Percentiles rank a stretch among this genome's conserved stretches.
These are phyloP conservation scores for Asclepias syriaca DNA, from an alignment of 257 asterid genomes.

Conservation along the genomic window DNA sequence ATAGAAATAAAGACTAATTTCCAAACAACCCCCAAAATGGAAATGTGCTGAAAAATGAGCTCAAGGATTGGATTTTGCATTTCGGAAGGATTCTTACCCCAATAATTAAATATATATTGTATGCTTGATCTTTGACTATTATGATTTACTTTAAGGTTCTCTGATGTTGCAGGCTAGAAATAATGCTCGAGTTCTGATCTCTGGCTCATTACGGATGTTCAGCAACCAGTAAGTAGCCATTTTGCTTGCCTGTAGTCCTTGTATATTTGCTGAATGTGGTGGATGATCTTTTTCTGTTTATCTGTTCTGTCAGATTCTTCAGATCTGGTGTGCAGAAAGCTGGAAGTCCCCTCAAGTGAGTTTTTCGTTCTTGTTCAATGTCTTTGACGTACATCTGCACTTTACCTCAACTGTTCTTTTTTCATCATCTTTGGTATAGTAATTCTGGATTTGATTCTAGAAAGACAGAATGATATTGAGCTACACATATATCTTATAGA, in stretches of 20 bases:
- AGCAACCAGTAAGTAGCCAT: constrained; percentile 27
- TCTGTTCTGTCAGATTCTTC: constrained; percentile 25
- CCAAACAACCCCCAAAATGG: neutral
- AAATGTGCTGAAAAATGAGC: neutral
- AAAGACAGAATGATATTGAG: neutral
- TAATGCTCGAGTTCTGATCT: constrained; percentile 35
- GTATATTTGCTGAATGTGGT: neutral
- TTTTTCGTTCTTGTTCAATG: neutral
- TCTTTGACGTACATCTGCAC: neutral
- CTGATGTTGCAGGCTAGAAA: constrained; percentile 35
- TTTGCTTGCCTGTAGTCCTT: constrained; percentile 4
- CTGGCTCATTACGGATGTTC: constrained; percentile 38
- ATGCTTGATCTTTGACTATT: neutral
- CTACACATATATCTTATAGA: neutral
- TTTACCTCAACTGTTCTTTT: neutral
- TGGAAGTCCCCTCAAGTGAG: constrained; percentile 31
- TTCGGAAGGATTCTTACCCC: neutral
- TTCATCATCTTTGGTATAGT: neutral
- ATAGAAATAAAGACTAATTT: constrained; percentile 1
- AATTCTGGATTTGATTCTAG: neutral
- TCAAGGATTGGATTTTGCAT: constrained; percentile 1
- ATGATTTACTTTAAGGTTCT: constrained; percentile 3
- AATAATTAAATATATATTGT: neutral
- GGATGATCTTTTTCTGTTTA: constrained; percentile 7
- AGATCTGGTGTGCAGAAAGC: constrained; percentile 36